Base-by-base conservation (phyloP, 1,139 yeast genomes). In the Meyerozyma smithsonii region DNA sequence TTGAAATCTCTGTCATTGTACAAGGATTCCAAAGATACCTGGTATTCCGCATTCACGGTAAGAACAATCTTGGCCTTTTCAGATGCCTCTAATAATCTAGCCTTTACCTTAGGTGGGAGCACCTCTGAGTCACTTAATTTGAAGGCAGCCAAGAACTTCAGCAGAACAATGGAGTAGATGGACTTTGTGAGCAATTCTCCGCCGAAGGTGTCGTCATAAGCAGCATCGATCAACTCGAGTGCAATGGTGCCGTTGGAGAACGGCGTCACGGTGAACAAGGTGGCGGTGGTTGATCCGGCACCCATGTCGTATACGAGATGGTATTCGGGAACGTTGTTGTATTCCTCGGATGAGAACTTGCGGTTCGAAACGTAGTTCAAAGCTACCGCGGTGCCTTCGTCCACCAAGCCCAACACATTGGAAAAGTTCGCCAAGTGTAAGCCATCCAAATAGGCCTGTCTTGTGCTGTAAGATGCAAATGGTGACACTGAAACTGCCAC, bases 341-440 rank as follows among this genome's bases (percentile, higher is more conserved):
- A 61, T 30, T 66, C 68, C 3, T 51, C 56, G 20, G 53, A 47
- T 4, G 68, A 71, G 26, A 71, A 62, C 14, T 69, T 70, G 39
- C 75, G 67, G 28, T 71, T 73, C 32, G 83, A 70, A 15, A 77
- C 72, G 57, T 79, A 89, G 56, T 89, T 88, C 37, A 87, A 66
- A 1, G 96, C 96, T 17, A 88, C 92, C 2, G 97, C 90, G 14
- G 88, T 67, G 14, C 97, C 97, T 58, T 92, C 97, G 54, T 86
- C 92, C 2, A 90, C 84, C 38, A 88, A 66, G 0, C 84, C 79
- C 46, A 84, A 72, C 16, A 81, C 73, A 32, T 74, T 72, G 17
- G 66, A 52, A 49, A 85, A 66, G 16, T 84, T 87, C 1, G 96
- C 85, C 41, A 87, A 66, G 36, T 75, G 75, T 34, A 84, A 83